These are phyloP conservation scores for Amanita molliuscula DNA, from an alignment of 768 basidiomycete genomes.

Conservation along the genomic window DNA sequence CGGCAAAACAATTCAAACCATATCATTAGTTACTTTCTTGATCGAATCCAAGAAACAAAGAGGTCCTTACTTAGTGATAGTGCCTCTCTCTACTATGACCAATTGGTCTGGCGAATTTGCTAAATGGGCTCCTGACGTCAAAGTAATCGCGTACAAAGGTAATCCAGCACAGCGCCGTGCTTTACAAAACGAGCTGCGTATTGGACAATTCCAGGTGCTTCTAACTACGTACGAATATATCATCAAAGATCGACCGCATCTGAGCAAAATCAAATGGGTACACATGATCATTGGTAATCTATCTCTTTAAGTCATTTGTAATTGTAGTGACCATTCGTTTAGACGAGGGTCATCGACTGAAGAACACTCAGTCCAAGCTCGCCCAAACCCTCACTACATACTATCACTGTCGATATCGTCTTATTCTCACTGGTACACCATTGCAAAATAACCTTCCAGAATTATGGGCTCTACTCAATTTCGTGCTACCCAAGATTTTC, in stretches of 20 bases:
- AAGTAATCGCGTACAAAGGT: slow-evolving; percentile 81
- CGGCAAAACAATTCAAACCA: slow-evolving; percentile 91
- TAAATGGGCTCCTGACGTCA: slow-evolving; percentile 89
- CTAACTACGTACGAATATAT: slow-evolving; percentile 96
- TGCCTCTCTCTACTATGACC: slow-evolving; percentile 92
- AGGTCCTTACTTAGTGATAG: slow-evolving; percentile 94
- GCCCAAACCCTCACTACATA: slow-evolving; percentile 83
- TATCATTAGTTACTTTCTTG: slow-evolving; percentile 90
- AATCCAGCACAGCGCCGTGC: slow-evolving; percentile 76
- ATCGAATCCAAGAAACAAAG: slow-evolving; percentile 85
- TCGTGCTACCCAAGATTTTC: slow-evolving; percentile 91
- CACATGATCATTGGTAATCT: slow-evolving; percentile 91
- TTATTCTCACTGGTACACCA: slow-evolving; percentile 93
- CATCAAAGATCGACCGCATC: slow-evolving; percentile 88
- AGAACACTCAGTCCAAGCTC: slow-evolving; percentile 87
- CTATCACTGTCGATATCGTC: slow-evolving; percentile 87
- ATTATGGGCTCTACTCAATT: slow-evolving; percentile 91
- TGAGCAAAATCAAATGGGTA: slow-evolving; percentile 89
- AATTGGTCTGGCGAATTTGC: slow-evolving; percentile 96
- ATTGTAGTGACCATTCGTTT: slow-evolving; percentile 3
- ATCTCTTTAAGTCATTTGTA: not conserved
- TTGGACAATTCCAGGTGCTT: slow-evolving; percentile 82
- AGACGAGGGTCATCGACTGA: slow-evolving; percentile 98
- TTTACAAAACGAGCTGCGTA: slow-evolving; percentile 67
- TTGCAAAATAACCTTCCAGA: slow-evolving; percentile 96